Base-by-base conservation (phyloP, 2,329 filamentous ascomycete genomes). In the Aureobasidium sp. region DNA sequence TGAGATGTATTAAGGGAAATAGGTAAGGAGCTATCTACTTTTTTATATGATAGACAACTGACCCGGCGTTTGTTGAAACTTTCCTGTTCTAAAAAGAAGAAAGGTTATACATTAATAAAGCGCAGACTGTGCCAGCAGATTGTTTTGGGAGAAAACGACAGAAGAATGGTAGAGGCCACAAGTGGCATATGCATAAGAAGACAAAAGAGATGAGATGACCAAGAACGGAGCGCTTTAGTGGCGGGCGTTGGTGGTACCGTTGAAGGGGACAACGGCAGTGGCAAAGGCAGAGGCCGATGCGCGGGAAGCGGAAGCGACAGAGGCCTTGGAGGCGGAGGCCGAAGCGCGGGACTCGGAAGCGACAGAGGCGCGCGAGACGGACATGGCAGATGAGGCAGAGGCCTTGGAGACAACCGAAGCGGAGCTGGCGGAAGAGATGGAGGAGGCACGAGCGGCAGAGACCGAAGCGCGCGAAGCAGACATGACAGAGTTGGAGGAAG, bases 291-390 rank as follows among this genome's bases (percentile, higher is more conserved):
- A 60, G 30, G 57, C 57, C 25, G 57, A 60, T 14, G 57, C 45
- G 27, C 30, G 27, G 10, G 57, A 60, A 3, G 57, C 57, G 44
- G 57, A 50, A 9, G 36, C 47, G 11, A 36, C 57, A 9, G 57
- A 60, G 13, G 57, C 45, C 27, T 29, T 27, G 10, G 57, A 50
- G 39, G 57, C 57, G 6, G 57, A 60, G 57, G 16, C 57, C 2
- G 47, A n/a, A 9, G 57, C 57, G 37, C 57, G 57, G 5, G 57
- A 60, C 13, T n/a, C 57, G 16, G 57, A 60, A n/a, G 57, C 57
- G 29, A 6, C 57, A 37, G 57, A 60, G 9, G 39, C 47, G 29
- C 11, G 14, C 10, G 57, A 50, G 47, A 29, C 57, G 5, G 57
- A 60, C 14, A 29, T 27, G 36, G 37, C 45, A 9, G 57, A 50